A percentile compares a stretch with the other conserved stretches of the same genome.
Conservation (phyloP, 164 flowering plant genomes). For the Chimonanthus salicifolius region DNA sequence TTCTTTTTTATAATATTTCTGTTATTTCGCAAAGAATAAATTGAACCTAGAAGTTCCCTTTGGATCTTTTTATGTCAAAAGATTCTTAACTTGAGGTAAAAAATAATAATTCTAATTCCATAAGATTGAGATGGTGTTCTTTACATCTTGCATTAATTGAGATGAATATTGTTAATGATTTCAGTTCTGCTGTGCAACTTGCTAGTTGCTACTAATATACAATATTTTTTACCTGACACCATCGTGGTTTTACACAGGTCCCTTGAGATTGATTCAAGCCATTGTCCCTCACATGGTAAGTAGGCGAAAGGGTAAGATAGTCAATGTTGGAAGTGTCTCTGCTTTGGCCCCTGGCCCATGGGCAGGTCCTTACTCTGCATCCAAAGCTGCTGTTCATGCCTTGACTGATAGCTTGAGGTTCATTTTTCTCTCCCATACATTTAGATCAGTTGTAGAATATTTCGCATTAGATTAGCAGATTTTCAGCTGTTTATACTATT, state of each 20-base stretch:
- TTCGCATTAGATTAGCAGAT: too few species aligned
- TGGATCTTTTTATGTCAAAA: too few species aligned
- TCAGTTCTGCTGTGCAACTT: not conserved
- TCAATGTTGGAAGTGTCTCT: constrained; percentile 77
- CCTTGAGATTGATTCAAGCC: constrained; percentile 80
- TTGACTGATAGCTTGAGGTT: constrained; percentile 75
- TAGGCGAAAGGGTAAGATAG: constrained; percentile 77
- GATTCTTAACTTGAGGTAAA: too few species aligned
- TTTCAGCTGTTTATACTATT: too few species aligned
- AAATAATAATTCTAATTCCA: too few species aligned
- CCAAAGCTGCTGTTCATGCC: constrained; percentile 88
- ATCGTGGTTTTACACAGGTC: constrained; percentile 32
- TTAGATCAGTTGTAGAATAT: not conserved
- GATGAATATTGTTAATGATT: not conserved
- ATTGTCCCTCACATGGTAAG: constrained; percentile 86
- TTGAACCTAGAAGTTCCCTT: too few species aligned
- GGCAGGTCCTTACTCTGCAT: constrained; percentile 77
- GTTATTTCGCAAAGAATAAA: too few species aligned
- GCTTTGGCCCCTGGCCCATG: constrained; percentile 77
- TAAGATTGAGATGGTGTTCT: not conserved
- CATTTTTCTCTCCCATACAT: constrained; percentile 3
- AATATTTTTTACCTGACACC: not conserved
- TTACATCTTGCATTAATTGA: not conserved
- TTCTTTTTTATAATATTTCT: too few species aligned
- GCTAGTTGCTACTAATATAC: not conserved